Evolutionary conservation across 83 land plant genomes (phyloP), one percentile per base, ranked within the genome.

Genomic region (Thuja plicata): DNA sequence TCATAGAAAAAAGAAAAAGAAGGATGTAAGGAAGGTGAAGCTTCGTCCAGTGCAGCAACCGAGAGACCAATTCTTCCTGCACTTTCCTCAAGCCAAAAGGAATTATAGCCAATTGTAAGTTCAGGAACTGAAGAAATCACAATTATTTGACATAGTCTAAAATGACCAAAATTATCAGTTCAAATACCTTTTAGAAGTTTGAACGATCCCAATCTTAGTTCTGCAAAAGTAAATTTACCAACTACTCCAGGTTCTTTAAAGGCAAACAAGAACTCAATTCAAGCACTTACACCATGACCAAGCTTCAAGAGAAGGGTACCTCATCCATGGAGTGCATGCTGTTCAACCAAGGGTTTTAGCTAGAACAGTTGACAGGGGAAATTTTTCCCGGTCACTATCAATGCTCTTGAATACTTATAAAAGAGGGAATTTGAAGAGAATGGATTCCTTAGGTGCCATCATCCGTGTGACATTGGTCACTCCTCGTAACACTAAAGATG

Each of bases 391-490:
- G 8, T 96, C 97, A 55, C 91, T 93, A 88, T 96, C 97, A 76
- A 92, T 94, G 52, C 97, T 96, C 48, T 54, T 87, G 35, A 89
- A 87, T 38, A 89, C 86, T 38, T 87, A 45, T 24, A 93, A 89
- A 84, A 87, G 86, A 3, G 86, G 34, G 41, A 88, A 89, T 84
- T 80, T 92, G 8, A 91, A 83, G 90, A 88, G 94, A 85, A 90
- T 87, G 89, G 94, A 93, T 86, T 93, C 97, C 27, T 89, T 90
- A 52, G 93, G 93, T 46, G 87, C 89, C 78, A 87, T 89, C 19
- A 90, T 94, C 45, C 93, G 96, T 86, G 95, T 96, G 32, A 92
- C 88, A 89, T 95, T 94, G 38, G 88, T 94, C 38, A 94, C 94
- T 84, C 97, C 96, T 52, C 92, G 91, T 66, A 86, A 46, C 15